Base-by-base conservation (phyloP, 768 basidiomycete genomes). In the Kwoniella sp. region DNA sequence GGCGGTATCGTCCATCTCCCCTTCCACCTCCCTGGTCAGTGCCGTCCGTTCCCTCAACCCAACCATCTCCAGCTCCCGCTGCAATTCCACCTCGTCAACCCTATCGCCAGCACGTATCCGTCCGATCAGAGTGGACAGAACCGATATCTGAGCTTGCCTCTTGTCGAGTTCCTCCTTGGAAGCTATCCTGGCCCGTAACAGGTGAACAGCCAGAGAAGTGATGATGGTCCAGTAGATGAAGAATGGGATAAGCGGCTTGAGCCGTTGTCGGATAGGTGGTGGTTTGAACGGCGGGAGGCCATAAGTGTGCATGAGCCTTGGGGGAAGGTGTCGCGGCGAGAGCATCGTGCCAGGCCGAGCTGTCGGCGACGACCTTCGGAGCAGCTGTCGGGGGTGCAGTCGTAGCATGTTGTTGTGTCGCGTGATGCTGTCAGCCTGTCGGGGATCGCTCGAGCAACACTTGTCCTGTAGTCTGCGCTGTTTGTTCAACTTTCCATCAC, bases 21-120 rank as follows among this genome's bases (percentile, higher is more conserved):
- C 23, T 0, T 58, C 62, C 0, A 62, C 25, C 4, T 58, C 65
- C 28, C 50, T 59, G 5, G 58, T 51, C 33, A 63, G 41, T 17
- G 54, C 42, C 28, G 46, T 63, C n/a, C 72, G 37, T 50, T 74
- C 72, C 28, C 68, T 60, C 20, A 76, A 42, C 9, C 75, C 75
- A 11, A 76, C 75, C 58, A 74, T 62, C 56, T 73, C 72, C 41
- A 76, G 44, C 38, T 71, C 67, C 27, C 72, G 56, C 46, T 71
- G 63, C 9, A 74, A 46, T 26, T 68, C 65, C 17, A 58, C 62
- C 29, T 69, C 63, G 25, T 41, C 47, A 3, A 64, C 31, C 17
- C 17, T 28, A 7, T 49, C 51, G n/a, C 59, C 62, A 14, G 44
- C 44, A 27, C 46, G 46, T 17, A 60, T 41, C 19, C 59, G 53